A percentile compares a stretch with the other conserved stretches of the same genome.
These are phyloP conservation scores for Beauveria scarabaeidicola DNA, from an alignment of 2,329 filamentous ascomycete genomes.

Conservation along the genomic window DNA sequence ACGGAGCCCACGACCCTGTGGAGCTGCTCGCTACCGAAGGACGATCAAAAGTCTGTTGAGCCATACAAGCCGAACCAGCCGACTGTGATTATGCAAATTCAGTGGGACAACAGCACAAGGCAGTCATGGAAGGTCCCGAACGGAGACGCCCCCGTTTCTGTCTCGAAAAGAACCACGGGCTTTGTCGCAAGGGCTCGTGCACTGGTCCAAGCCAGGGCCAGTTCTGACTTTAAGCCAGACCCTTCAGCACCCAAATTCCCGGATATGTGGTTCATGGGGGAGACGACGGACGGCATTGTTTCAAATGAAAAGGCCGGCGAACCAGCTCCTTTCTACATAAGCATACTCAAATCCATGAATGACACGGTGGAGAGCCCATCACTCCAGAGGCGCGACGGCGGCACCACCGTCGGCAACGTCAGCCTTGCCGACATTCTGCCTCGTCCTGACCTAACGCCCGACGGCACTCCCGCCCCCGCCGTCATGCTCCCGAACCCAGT, in stretches of 20 bases:
- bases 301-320: constrained; percentile 68
- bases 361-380: constrained; percentile 21
- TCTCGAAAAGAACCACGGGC: constrained; percentile 20
- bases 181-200: constrained; percentile 18
- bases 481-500: constrained; percentile 61
- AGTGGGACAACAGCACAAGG: constrained; percentile 55
- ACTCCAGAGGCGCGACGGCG: constrained; percentile 18
- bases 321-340: constrained; percentile 81
- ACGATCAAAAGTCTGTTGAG: constrained; percentile 55
- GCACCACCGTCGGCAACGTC: constrained; percentile 15
- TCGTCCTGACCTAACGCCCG: constrained; percentile 49
- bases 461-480: constrained; percentile 66
- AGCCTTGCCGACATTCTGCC: constrained; percentile 45
- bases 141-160: constrained; percentile 22
- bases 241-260: constrained; percentile 52
- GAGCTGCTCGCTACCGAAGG: constrained; percentile 80
- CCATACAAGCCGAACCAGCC: constrained; percentile 62
- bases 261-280: constrained; percentile 75
- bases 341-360: constrained; percentile 47
- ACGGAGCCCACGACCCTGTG: constrained; percentile 66
- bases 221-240: constrained; percentile 34
- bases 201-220: constrained; percentile 15
- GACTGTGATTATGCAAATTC: constrained; percentile 71
- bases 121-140: constrained; percentile 42
- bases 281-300: constrained; percentile 69